Evolutionary conservation across 2,329 filamentous ascomycete genomes (phyloP), one percentile per base, ranked within the genome.

Genomic region (Monosporascus sp.): DNA sequence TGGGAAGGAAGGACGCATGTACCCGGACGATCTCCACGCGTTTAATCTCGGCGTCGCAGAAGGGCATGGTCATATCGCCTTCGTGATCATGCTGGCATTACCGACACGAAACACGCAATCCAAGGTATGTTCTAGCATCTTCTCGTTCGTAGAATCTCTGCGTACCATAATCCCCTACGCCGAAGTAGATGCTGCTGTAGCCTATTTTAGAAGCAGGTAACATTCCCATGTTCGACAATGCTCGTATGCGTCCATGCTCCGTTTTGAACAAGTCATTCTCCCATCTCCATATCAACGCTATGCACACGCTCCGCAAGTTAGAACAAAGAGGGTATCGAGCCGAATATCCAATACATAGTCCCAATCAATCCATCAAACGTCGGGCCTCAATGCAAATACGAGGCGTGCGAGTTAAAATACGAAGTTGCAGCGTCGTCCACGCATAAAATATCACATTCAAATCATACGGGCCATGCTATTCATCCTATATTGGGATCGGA

Each of bases 401-500:
- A 43, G 40, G 19, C 17, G 14, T 16, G 40, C 7, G 19, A 20
- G 14, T 1, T 14, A 22, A 46, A 16, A 46, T 22, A 26, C n/a
- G 3, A 46, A 26, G n/a, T 11, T 26, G 6, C 24, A 7, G 19
- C 9, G 40, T 7, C 20, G 3, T 43, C 31, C 31, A 16, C 14
- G 9, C 37, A 20, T 17, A 27, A 36, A 26, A 49, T 9, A 37
- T 24, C 37, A 27, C 14, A 36, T 40, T 24, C 8, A 38, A 40
- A 36, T 38, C 37, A 24, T 34, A n/a, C 11, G 37, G 17, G 19
- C 34, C 7, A 24, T 37, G 14, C 8, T 19, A 16, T 9, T 61
- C 49, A 58, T 51, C 59, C 49, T 55, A 66, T 59, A 37, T 53
- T 58, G 16, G 61, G 58, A 48, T 65, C 65, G 0, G 63, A 54